Evolutionary conservation across 2,329 filamentous ascomycete species (phyloP).

Genomic region (Exophiala oligosperma): DNA sequence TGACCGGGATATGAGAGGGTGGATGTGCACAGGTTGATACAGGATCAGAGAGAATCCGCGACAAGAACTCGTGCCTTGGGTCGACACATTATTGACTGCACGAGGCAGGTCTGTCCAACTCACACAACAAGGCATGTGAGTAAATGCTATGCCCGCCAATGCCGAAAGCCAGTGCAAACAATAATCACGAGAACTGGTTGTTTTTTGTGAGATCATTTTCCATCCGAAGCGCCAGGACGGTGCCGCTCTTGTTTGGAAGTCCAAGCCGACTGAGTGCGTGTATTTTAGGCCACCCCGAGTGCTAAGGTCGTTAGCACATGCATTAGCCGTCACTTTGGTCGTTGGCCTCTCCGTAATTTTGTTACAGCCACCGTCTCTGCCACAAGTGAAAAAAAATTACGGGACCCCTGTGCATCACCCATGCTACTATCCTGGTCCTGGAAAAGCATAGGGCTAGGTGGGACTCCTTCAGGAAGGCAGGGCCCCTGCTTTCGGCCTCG

Average conservation of each 20-base stretch:
- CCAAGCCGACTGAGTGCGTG: constrained; percentile 6
- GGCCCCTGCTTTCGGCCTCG: constrained; percentile 20
- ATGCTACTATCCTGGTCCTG: constrained; percentile 3
- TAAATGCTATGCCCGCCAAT: too few species aligned
- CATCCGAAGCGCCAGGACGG: not conserved
- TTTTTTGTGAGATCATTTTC: not conserved
- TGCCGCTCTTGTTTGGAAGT: constrained; percentile 4
- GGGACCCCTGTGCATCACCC: constrained; percentile 5
- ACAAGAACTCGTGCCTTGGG: too few species aligned
- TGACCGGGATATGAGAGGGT: not conserved
- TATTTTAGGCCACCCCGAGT: constrained; percentile 17
- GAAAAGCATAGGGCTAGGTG: constrained; percentile 11
- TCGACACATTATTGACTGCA: not conserved
- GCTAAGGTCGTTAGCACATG: constrained; percentile 15
- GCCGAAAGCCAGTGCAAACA: too few species aligned
- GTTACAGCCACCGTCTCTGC: constrained; percentile 12
- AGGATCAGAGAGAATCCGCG: not conserved
- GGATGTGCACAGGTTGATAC: not conserved
- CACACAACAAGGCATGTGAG: not conserved
- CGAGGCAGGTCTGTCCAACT: not conserved
- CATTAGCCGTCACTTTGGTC: constrained; percentile 18
- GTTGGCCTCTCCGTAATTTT: constrained; percentile 3
- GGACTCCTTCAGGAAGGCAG: constrained; percentile 15
- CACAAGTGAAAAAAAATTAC: constrained; percentile 11
- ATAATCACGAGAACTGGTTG: not conserved